Conservation (phyloP, 768 basidiomycete species). For the Panus rudis region DNA sequence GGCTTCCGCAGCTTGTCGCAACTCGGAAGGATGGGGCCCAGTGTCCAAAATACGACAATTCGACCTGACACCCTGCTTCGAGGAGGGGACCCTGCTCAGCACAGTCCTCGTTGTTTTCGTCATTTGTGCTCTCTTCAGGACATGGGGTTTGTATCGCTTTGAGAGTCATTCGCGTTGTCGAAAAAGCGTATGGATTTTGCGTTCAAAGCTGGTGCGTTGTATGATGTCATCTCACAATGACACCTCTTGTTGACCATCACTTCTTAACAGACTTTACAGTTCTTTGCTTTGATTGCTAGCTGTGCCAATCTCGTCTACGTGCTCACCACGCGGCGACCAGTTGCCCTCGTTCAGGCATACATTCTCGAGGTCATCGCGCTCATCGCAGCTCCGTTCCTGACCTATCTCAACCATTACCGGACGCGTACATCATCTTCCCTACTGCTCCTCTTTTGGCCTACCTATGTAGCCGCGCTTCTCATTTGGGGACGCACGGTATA, state of each 20-base stretch:
- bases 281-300: constrained; percentile 41
- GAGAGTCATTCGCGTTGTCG: constrained; percentile 29
- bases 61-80: constrained; percentile 77
- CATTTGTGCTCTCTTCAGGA: constrained; percentile 33
- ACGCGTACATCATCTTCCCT: constrained; percentile 63
- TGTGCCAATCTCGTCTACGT: constrained; percentile 36
- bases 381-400: constrained; percentile 40
- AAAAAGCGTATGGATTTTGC: constrained; percentile 45
- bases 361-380: constrained; percentile 54
- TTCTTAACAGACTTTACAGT: constrained; percentile 37
- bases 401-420: constrained; percentile 63
- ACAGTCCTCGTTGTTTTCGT: constrained; percentile 40
- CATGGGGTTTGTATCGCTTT: constrained; percentile 23
- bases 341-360: constrained; percentile 44
- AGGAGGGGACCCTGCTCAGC: constrained; percentile 64
- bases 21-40: constrained; percentile 59
- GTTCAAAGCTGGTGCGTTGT: constrained; percentile 61
- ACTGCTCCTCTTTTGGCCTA: constrained; percentile 79
- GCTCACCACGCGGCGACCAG: constrained; percentile 24
- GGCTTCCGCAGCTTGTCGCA: constrained; percentile 31
- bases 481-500: constrained; percentile 58
- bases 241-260: not conserved
- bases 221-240: not conserved
- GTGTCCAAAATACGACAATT: constrained; percentile 56
- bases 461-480: constrained; percentile 41